Conservation (phyloP, 1,284 basidiomycete species). For the Melampsora abietis-canadensis region DNA sequence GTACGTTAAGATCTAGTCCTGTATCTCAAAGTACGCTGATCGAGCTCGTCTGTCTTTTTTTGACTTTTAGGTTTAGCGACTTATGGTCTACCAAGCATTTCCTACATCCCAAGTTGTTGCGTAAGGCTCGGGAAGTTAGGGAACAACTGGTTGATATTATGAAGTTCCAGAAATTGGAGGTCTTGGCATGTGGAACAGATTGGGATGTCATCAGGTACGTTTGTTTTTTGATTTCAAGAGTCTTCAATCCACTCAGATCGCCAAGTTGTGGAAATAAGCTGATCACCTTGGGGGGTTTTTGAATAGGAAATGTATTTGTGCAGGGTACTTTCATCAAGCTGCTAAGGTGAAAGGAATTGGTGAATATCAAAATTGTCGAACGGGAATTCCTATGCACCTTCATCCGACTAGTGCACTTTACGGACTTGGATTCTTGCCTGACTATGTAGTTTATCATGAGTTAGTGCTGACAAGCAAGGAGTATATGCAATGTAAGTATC, state of each 20-base stretch:
- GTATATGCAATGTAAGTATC: conserved; percentile 53
- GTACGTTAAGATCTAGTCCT: conserved; percentile 56
- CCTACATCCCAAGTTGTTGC: conserved; percentile 87
- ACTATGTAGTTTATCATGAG: conserved; percentile 28
- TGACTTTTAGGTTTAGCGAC: conserved; percentile 61
- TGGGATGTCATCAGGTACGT: conserved; percentile 82
- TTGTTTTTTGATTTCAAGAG: neutral
- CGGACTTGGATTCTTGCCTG: conserved; percentile 79
- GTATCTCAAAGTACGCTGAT: conserved; percentile 58
- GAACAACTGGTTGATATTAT: conserved; percentile 96
- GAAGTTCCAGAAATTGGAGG: conserved; percentile 92
- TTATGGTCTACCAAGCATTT: conserved; percentile 94
- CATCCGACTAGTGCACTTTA: conserved; percentile 96
- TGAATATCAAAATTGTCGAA: conserved; percentile 94
- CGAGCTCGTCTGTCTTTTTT: conserved; percentile 23
- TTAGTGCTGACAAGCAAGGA: conserved; percentile 39
- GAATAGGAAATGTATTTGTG: conserved; percentile 91
- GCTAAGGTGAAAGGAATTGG: conserved; percentile 97
- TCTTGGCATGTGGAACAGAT: conserved; percentile 86
- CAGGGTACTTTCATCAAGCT: conserved; percentile 98
- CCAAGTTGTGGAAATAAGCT: conserved; percentile 10
- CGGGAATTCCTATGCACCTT: conserved; percentile 83
- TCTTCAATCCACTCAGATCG: no score
- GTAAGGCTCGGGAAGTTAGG: conserved; percentile 95
- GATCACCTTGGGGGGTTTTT: neutral